Percentiles rank a stretch among this genome's conserved stretches.
These are phyloP conservation scores for Tylopilus subfusipes DNA, from an alignment of 768 basidiomycete genomes.

Conservation along the genomic window DNA sequence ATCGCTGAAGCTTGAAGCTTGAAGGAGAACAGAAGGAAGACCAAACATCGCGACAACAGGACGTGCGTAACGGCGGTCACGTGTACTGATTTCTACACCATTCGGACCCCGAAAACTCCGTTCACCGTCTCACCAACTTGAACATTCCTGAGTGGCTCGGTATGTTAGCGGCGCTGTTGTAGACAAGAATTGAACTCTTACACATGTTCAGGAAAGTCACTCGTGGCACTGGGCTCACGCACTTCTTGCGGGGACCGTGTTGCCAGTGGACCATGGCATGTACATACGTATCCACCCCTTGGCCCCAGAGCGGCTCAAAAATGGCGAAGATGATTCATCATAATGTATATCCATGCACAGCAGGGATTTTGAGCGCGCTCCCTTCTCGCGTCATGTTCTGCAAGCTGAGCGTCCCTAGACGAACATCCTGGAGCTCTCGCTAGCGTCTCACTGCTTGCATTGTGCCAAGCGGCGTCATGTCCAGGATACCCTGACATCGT, in stretches of 20 bases:
- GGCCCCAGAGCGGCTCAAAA: neutral
- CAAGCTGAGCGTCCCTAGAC: neutral
- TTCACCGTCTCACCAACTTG: too few species aligned
- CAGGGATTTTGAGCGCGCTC: neutral
- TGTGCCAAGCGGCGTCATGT: neutral
- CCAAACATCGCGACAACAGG: constrained; percentile 17
- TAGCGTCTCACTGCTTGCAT: neutral
- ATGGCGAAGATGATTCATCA: neutral
- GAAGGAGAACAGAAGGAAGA: neutral
- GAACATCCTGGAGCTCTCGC: too few species aligned
- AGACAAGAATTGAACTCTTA: too few species aligned
- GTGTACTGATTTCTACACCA: constrained; percentile 15
- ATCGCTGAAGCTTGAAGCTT: neutral
- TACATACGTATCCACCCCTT: too few species aligned
- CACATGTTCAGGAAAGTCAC: too few species aligned
- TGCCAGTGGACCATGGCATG: too few species aligned
- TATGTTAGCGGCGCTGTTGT: too few species aligned
- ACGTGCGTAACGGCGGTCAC: constrained; percentile 20
- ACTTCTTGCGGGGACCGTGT: too few species aligned
- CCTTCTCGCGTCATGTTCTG: neutral
- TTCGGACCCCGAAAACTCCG: too few species aligned
- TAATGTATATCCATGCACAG: neutral
- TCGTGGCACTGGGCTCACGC: too few species aligned
- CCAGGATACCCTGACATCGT: too few species aligned
- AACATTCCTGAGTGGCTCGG: too few species aligned